Evolutionary conservation across 192 early-diverging fungal genomes (phyloP).

Genomic region (Fimicolochytrium jonesii): DNA sequence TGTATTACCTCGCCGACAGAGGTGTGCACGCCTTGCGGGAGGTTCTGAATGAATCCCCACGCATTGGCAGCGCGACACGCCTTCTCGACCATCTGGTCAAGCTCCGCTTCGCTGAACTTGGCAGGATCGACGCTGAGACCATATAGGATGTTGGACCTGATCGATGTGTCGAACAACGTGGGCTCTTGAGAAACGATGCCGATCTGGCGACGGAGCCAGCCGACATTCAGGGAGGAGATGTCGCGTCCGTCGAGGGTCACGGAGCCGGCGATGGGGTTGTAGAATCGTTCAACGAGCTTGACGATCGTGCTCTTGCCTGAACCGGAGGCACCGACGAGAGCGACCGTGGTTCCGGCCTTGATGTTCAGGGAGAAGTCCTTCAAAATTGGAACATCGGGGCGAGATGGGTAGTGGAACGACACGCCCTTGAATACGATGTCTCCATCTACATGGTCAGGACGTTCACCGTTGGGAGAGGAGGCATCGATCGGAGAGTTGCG

Average conservation of each 20-base stretch:
- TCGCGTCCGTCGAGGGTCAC: slow-evolving; percentile 76
- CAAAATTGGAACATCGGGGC: slow-evolving; percentile 49
- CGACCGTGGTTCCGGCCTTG: slow-evolving; percentile 72
- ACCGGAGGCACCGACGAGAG: slow-evolving; percentile 81
- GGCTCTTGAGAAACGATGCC: slow-evolving; percentile 90
- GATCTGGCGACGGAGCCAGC: slow-evolving; percentile 51
- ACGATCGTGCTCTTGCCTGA: slow-evolving; percentile 82
- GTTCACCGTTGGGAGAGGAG: slow-evolving; percentile 19
- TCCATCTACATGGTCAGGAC: slow-evolving; percentile 22
- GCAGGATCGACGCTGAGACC: slow-evolving; percentile 68
- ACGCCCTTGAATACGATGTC: slow-evolving; percentile 41
- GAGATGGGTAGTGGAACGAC: slow-evolving; percentile 54
- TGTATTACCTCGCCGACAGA: no score
- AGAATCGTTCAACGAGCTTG: slow-evolving; percentile 79
- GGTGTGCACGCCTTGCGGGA: slow-evolving; percentile 82
- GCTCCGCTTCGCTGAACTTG: slow-evolving; percentile 35
- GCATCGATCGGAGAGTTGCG: slow-evolving; percentile 39
- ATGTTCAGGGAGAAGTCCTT: slow-evolving; percentile 42
- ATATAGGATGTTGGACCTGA: slow-evolving; percentile 74
- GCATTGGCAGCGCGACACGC: slow-evolving; percentile 61
- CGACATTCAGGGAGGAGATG: slow-evolving; percentile 64
- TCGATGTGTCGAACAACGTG: slow-evolving; percentile 78
- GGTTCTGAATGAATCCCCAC: slow-evolving; percentile 75
- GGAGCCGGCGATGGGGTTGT: slow-evolving; percentile 72
- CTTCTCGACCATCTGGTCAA: slow-evolving; percentile 33